Evolutionary conservation across 2,329 filamentous ascomycete genomes (phyloP).

Genomic region (Cordyceps fumosorosea): DNA sequence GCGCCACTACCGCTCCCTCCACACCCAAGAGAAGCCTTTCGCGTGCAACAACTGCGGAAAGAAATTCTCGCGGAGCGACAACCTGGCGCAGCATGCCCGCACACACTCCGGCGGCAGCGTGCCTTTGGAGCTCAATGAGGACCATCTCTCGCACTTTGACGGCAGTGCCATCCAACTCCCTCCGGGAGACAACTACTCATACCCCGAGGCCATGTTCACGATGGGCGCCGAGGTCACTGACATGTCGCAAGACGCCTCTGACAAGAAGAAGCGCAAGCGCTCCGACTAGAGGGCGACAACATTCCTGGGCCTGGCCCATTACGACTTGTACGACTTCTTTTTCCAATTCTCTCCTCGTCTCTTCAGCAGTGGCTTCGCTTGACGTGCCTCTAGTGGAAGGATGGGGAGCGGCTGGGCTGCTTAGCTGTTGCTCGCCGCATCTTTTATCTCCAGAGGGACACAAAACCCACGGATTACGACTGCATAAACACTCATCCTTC

Average conservation of each 20-base stretch:
- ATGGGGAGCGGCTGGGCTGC: background rate
- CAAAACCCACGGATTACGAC: constrained; percentile 10
- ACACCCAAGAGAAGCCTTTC: constrained; percentile 98
- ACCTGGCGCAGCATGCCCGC: constrained; percentile 89
- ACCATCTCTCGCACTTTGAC: constrained; percentile 48
- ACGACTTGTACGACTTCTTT: constrained; percentile 9
- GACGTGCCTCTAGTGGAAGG: background rate
- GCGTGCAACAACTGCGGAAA: constrained; percentile 97
- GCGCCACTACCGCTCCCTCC: constrained; percentile 95
- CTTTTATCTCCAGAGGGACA: constrained; percentile 3
- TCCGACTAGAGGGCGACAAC: constrained; percentile 42
- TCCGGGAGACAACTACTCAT: constrained; percentile 56
- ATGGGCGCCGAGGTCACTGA: constrained; percentile 66
- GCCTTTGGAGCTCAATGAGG: constrained; percentile 81
- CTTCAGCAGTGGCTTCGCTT: background rate
- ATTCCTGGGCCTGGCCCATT: constrained; percentile 3
- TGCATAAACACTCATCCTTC: constrained; percentile 26
- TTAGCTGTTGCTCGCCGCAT: background rate
- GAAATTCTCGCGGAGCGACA: constrained; percentile 98
- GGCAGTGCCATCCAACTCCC: constrained; percentile 36
- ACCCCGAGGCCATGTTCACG: constrained; percentile 77
- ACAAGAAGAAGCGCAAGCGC: constrained; percentile 66
- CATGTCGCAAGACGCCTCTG: constrained; percentile 45
- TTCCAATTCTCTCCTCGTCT: constrained; percentile 1
- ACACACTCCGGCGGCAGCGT: constrained; percentile 89